phyloP scores from a whole-genome alignment of 2,329 filamentous ascomycete species.

The Diplodia sapinea region DNA sequence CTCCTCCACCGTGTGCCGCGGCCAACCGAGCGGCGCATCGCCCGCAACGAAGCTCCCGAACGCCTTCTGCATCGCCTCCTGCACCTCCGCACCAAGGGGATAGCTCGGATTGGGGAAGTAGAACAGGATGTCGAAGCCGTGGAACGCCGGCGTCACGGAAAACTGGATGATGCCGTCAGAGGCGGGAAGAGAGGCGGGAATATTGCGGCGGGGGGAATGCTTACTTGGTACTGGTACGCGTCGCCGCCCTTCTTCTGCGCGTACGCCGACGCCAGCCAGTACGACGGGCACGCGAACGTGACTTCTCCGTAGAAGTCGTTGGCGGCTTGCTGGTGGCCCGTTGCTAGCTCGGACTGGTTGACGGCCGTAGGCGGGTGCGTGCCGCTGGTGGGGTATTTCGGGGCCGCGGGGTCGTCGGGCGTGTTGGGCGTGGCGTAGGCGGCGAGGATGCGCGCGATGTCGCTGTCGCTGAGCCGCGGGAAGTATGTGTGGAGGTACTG shows the following conservation, averaged over 20 bases:
- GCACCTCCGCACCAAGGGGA: neutral
- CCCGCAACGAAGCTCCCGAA: neutral
- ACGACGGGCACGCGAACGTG: slow-evolving; percentile 62
- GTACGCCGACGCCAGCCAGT: slow-evolving; percentile 62
- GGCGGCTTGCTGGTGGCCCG: slow-evolving; percentile 62
- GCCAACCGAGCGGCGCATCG: neutral
- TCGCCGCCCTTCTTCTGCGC: slow-evolving; percentile 22
- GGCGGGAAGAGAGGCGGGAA: neutral
- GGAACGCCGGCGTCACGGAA: slow-evolving; percentile 36
- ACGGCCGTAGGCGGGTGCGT: slow-evolving; percentile 54
- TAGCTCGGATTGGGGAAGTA: slow-evolving; percentile 34
- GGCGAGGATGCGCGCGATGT: slow-evolving; percentile 48
- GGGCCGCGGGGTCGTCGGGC: slow-evolving; percentile 36
- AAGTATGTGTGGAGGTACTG: slow-evolving; percentile 55
- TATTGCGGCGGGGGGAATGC: no score
- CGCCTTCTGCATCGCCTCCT: neutral
- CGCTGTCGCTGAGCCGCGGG: slow-evolving; percentile 38
- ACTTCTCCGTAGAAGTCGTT: slow-evolving; percentile 62
- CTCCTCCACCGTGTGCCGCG: neutral
- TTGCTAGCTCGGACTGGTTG: slow-evolving; percentile 56
- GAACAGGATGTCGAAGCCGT: slow-evolving; percentile 34
- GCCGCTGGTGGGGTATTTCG: slow-evolving; percentile 41
- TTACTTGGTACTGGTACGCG: slow-evolving; percentile 29
- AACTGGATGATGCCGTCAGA: neutral
- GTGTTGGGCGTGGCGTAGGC: slow-evolving; percentile 46